phyloP scores from a whole-genome alignment of 345 rosid species.

The Pistacia atlantica region DNA sequence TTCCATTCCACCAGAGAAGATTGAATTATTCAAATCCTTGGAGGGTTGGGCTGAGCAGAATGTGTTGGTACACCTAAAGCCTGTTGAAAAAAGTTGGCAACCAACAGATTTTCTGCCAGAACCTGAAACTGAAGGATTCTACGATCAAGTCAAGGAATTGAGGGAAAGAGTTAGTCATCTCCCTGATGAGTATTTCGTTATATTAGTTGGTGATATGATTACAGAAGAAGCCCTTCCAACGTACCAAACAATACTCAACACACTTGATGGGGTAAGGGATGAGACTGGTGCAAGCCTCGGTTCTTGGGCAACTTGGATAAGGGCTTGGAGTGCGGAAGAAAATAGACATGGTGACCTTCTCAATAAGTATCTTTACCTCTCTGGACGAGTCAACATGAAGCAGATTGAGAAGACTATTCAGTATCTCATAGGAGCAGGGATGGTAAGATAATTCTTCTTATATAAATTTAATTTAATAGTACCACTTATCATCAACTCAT shows the following conservation, averaged over 20 bases:
- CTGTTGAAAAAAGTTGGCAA: constrained; percentile 47
- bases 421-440: constrained; percentile 44
- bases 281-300: constrained; percentile 41
- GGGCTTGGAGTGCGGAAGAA: constrained; percentile 51
- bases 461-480: no score
- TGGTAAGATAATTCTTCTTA: constrained; percentile 24
- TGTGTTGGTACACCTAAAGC: constrained; percentile 36
- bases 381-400: constrained; percentile 47
- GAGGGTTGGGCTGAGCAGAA: constrained; percentile 43
- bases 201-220: constrained; percentile 45
- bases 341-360: constrained; percentile 49
- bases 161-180: constrained; percentile 36
- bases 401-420: constrained; percentile 47
- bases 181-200: constrained; percentile 43
- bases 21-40: constrained; percentile 42
- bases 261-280: constrained; percentile 38
- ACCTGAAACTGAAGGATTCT: constrained; percentile 34
- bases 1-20: constrained; percentile 41
- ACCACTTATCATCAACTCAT: no score
- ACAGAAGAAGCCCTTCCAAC: constrained; percentile 49
- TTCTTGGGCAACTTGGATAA: constrained; percentile 41
- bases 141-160: constrained; percentile 36
- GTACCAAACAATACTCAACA: constrained; percentile 40
- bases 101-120: constrained; percentile 45
- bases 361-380: constrained; percentile 43